Evolutionary conservation across 768 basidiomycete genomes (phyloP), one percentile per base, ranked within the genome.

Genomic region (Fibroporia radiculosa): DNA sequence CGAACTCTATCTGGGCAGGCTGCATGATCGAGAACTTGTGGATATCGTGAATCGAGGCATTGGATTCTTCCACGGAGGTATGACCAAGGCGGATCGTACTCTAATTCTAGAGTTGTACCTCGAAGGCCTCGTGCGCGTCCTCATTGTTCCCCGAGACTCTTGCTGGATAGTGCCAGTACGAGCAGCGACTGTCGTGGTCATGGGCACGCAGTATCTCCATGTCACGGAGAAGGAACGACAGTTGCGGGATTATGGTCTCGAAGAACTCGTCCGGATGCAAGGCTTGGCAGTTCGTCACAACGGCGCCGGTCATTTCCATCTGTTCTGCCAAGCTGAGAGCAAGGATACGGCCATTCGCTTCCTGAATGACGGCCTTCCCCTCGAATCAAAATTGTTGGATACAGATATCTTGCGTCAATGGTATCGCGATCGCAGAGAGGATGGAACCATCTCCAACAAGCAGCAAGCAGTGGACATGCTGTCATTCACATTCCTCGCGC

Each of bases 251-350:
- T 98, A 98, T 62, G 68, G 69, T 0, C 66, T 95, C 28, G 71
- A 77, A 16, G 93, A 98, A 54, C 64, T 99, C 27, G 80, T 87
- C 40, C 81, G 79, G 46, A 98, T 99, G 93, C 93, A 98, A 63
- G 79, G 88, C 44, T 77, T 80, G 25, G 93, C 93, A 3, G 75
- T 91, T 11, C 75, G 74, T 44, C 68, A 65, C 29, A 65, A 64
- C 41, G 58, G 58, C 20, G 71, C 69, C 8, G 85, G 89, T 0
- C 72, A 73, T 45, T 93, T 95, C 66, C 72, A 84, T 56, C 65
- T 98, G 36, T 87, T 99, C 59, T 97, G 95, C 62, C 93, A 92
- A 53, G 71, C 80, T 5, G 93, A 96, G 60, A 78, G 82, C 38
- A 77, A 80, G 49, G 87, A 91, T 50, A 82, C 83, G 12, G 82